Conservation (phyloP, 2,329 filamentous ascomycete species). For the Sphaceloma murrayae region DNA sequence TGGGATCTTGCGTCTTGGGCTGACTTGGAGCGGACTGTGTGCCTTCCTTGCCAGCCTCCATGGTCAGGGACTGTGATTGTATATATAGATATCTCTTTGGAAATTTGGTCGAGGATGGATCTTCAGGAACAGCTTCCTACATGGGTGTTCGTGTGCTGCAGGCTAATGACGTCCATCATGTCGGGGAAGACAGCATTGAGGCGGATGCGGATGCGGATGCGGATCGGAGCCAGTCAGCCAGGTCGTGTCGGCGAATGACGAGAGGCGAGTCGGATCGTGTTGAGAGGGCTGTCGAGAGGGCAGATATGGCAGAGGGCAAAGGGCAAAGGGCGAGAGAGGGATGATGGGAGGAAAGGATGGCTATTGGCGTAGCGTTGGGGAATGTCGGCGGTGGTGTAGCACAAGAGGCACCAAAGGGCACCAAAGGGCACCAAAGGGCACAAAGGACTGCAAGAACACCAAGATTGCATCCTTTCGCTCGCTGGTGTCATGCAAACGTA, state of each 20-base stretch:
- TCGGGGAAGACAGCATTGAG: background rate
- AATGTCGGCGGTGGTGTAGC: too few relatives aligned
- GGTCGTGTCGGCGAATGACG: too few relatives aligned
- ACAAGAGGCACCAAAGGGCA: too few relatives aligned
- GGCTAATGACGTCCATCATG: conserved; percentile 8
- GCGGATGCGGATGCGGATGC: background rate
- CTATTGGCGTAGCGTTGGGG: too few relatives aligned
- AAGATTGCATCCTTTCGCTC: too few relatives aligned
- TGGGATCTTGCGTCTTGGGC: conserved; percentile 31
- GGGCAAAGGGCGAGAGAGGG: background rate
- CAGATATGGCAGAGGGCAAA: background rate
- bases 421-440: too few relatives aligned
- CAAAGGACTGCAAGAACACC: too few relatives aligned
- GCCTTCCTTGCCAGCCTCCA: conserved; percentile 20
- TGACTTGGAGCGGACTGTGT: conserved; percentile 32
- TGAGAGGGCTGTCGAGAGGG: background rate
- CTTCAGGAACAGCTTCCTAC: background rate
- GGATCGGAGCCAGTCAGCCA: background rate
- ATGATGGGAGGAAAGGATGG: too few relatives aligned
- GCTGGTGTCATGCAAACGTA: conserved; percentile 15
- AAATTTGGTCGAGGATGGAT: too few relatives aligned
- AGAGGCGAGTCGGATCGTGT: background rate
- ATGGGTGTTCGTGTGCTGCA: conserved; percentile 3
- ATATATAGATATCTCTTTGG: too few relatives aligned
- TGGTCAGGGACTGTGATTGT: conserved; percentile 22